Base-by-base conservation (phyloP, 495 filamentous ascomycete genomes). In the Penicillium canescens region DNA sequence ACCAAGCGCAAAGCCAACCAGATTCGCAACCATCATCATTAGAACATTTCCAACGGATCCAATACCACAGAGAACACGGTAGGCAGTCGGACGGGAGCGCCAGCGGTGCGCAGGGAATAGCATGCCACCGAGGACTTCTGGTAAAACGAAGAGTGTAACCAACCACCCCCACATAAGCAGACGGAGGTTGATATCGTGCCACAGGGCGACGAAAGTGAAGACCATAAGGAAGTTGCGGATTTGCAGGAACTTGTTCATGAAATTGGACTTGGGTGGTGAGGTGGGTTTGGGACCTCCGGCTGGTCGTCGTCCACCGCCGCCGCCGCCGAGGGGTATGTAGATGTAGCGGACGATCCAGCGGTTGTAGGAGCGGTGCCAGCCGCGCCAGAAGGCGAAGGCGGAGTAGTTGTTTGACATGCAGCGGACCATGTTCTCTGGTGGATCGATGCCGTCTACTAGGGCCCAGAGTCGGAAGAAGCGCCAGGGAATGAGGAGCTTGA, bases 121-220 rank as follows among this genome's bases (percentile, higher is more conserved):
- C 37, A 82, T 73, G 0, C 77, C 71, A 7, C 84, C 91, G 12
- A 90, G 68, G 42, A 92, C 78, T 67, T 98, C 95, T 1, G 94
- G 94, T 21, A 97, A 65, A 64, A 99, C 87, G 72, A 99, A 99
- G 10, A 97, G 70, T 4, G 92, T 90, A 39, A 98, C 82, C 44
- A 99, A 76, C 94, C 94, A 99, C 12, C 94, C 91, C 94, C 94
- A 99, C 63, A 94, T 86, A 12, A 99, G 81, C 21, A 99, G 80
- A 40, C 86, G 83, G n/a, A 97, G 81, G 62, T 92, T 85, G 67
- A 99, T 95, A 61, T 99, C 94, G 69, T 99, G 94, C 94, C 94
- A 99, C 36, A 99, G 76, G 6, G 95, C 94, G 26, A 99, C 94
- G 57, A 99, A 99, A 2, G 91, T 96, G 66, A 99, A 99, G 3